phyloP scores from a whole-genome alignment of 768 basidiomycete species.

The Kwoniella sp. region DNA sequence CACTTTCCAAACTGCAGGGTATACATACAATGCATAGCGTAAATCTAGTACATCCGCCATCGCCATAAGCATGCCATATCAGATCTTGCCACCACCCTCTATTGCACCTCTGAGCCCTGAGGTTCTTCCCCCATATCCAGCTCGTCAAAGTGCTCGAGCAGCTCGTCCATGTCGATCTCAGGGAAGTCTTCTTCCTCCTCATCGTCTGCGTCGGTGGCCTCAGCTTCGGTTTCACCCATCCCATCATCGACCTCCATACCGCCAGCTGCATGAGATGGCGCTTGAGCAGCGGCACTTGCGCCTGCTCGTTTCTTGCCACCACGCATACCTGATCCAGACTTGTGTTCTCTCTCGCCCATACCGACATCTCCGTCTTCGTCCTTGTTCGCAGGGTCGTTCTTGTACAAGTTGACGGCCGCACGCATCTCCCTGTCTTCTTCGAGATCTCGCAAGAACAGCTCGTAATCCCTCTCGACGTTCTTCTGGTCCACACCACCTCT shows the following conservation, averaged over 20 bases:
- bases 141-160: slow-evolving; percentile 89
- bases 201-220: slow-evolving; percentile 58
- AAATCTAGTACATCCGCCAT: neutral
- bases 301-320: slow-evolving; percentile 45
- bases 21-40: neutral
- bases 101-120: slow-evolving; percentile 20
- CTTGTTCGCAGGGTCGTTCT: slow-evolving; percentile 16
- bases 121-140: slow-evolving; percentile 64
- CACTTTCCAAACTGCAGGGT: too few relatives aligned
- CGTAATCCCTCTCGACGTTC: slow-evolving; percentile 96
- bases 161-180: slow-evolving; percentile 76
- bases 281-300: slow-evolving; percentile 2
- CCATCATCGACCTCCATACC: slow-evolving; percentile 53
- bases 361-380: slow-evolving; percentile 56
- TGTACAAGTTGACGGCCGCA: slow-evolving; percentile 79
- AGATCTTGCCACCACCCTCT: neutral
- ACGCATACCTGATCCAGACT: slow-evolving; percentile 41
- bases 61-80: neutral
- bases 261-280: slow-evolving; percentile 11
- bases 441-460: slow-evolving; percentile 87
- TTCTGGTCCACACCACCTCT: slow-evolving; percentile 85
- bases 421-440: slow-evolving; percentile 95
- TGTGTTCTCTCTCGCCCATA: slow-evolving; percentile 57
- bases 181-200: slow-evolving; percentile 86
- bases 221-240: slow-evolving; percentile 43